These are phyloP conservation scores for Nicotiana undulata DNA, from an alignment of 257 asterid genomes.

Conservation along the genomic window DNA sequence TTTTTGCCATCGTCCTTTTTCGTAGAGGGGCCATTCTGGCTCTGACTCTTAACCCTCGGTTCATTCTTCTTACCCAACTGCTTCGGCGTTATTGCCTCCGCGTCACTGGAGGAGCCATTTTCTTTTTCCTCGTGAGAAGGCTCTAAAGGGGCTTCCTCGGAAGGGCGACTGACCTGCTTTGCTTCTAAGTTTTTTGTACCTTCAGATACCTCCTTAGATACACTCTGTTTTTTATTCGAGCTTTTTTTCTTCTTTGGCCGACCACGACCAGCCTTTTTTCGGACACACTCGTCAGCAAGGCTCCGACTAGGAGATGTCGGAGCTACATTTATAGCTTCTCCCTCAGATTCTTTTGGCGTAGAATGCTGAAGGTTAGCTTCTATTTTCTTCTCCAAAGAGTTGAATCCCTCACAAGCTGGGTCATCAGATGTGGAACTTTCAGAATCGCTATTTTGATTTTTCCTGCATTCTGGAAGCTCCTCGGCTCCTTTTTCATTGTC, in stretches of 20 bases:
- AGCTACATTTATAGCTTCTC: constrained; percentile 36
- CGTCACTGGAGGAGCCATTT: constrained; percentile 43
- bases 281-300: constrained; percentile 34
- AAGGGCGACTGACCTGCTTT: constrained; percentile 16
- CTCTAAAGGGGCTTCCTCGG: constrained; percentile 21
- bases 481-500: constrained; percentile 34
- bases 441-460: constrained; percentile 24
- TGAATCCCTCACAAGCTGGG: constrained; percentile 29
- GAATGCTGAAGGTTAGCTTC: constrained; percentile 28
- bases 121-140: constrained; percentile 34
- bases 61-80: constrained; percentile 21
- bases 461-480: constrained; percentile 28
- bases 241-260: constrained; percentile 27
- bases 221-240: constrained; percentile 27
- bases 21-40: constrained; percentile 23
- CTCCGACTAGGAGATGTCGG: constrained; percentile 44
- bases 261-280: constrained; percentile 14
- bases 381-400: constrained; percentile 28
- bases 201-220: constrained; percentile 42
- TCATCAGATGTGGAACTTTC: constrained; percentile 32
- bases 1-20: constrained; percentile 34
- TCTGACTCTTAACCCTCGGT: constrained; percentile 11
- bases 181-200: constrained; percentile 33
- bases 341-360: constrained; percentile 38
- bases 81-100: constrained; percentile 30